Percentiles rank a stretch among this genome's conserved stretches.
Conservation (phyloP, 495 filamentous ascomycete species). For the Penicillium silybi region DNA sequence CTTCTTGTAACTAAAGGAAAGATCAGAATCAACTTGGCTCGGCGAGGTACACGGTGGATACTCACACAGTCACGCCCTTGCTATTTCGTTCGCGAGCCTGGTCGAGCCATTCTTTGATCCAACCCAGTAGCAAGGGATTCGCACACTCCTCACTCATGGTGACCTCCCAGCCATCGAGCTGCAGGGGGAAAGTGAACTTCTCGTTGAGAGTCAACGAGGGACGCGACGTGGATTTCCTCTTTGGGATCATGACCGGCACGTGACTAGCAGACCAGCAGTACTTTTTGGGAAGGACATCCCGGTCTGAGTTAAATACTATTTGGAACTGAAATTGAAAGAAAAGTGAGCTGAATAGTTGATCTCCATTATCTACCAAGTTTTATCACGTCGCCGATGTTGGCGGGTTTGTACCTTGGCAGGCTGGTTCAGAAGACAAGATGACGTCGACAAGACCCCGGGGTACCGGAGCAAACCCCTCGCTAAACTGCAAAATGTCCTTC, state of each 20-base stretch:
- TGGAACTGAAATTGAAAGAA: neutral
- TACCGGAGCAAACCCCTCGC: neutral
- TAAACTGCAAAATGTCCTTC: neutral
- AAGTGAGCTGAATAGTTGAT: neutral
- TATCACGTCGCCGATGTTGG: neutral
- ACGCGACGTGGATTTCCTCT: constrained; percentile 23
- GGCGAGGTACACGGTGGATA: constrained; percentile 4
- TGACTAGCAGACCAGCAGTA: constrained; percentile 10
- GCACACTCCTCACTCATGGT: constrained; percentile 51
- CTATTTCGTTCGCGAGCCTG: constrained; percentile 64
- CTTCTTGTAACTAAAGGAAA: constrained; percentile 58
- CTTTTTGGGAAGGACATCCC: neutral
- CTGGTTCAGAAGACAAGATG: no score
- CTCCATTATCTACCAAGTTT: no score
- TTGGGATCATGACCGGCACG: constrained; percentile 14
- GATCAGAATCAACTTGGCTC: constrained; percentile 9
- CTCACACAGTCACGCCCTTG: constrained; percentile 61
- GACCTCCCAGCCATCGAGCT: constrained; percentile 6
- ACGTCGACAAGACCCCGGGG: constrained; percentile 9
- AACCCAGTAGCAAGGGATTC: constrained; percentile 71
- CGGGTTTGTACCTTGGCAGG: no score
- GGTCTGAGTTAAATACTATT: neutral
- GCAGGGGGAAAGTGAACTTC: neutral
- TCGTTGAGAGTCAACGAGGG: neutral
- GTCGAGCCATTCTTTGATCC: constrained; percentile 81